Evolutionary conservation across 306 rosid genomes (phyloP), one percentile per base, ranked within the genome.

Genomic region (Lathyrus tuberosus): DNA sequence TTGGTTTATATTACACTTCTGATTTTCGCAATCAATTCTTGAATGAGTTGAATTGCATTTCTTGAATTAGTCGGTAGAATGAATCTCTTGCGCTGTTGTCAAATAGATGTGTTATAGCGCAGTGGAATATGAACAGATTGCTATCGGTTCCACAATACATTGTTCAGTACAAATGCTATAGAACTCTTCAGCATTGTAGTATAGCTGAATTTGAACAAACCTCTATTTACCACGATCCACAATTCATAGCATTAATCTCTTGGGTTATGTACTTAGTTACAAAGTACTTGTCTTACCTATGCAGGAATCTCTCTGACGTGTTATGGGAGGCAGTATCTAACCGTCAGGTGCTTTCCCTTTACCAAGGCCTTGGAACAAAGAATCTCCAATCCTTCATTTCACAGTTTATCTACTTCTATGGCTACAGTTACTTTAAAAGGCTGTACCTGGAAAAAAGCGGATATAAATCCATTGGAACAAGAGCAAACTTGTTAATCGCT

Each of bases 351-450:
- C 84, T 87, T 78, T 95, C 99, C 0, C 88, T 95, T 67, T 95
- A 95, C 79, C 99, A 95, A 80, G 99, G 99, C 24, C 87, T 95
- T 12, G 96, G 89, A 56, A 91, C 99, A 14, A 95, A 95, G 67
- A 95, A 91, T 83, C 84, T 95, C 56, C 99, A 95, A 75, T 87
- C 99, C 31, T 95, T 95, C 87, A 67, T 89, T 79, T 81, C 99
- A 30, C 97, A 91, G 79, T 95, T 95, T 65, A 80, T 95, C 70
- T 95, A 95, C 84, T 95, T 95, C 69, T 91, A 89, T 63, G 99
- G 99, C 46, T 95, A 95, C 78, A 95, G 96, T 92, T 89, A 95
- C 70, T 95, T 95, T 84, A 95, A 95, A 73, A 91, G 88, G 75
- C 49, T 91, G 37, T 95, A 95, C 81, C 78, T 95, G 18, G 75